Percentiles rank a stretch among this genome's conserved stretches.
phyloP scores from a whole-genome alignment of 2,329 filamentous ascomycete species.

The Colletotrichum aenigma region DNA sequence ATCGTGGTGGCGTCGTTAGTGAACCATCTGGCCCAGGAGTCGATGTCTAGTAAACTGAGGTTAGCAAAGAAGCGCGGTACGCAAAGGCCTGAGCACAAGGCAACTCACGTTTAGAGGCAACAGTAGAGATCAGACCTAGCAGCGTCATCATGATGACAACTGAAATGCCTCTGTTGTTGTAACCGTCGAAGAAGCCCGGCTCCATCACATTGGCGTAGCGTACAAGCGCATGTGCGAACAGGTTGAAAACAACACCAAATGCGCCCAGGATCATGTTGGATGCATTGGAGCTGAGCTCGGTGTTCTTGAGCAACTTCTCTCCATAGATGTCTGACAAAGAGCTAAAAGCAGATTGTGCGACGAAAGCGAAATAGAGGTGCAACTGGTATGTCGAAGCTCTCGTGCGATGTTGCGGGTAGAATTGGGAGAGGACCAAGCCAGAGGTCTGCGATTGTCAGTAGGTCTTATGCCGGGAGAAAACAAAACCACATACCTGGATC shows the following conservation, averaged over 20 bases:
- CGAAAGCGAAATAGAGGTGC: constrained; percentile 30
- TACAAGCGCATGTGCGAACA: constrained; percentile 29
- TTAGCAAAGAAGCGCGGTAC: background rate
- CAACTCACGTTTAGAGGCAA: constrained; percentile 29
- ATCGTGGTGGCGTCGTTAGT: constrained; percentile 30
- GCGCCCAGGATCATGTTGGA: constrained; percentile 33
- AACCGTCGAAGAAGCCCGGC: constrained; percentile 25
- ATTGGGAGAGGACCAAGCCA: constrained; percentile 32
- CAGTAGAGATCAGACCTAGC: constrained; percentile 31
- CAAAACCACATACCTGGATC: constrained; percentile 25
- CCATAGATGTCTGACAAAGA: constrained; percentile 34
- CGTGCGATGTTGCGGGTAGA: constrained; percentile 26
- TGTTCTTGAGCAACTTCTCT: constrained; percentile 32
- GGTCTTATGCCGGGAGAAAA: fast-evolving
- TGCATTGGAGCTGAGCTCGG: constrained; percentile 31
- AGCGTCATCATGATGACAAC: constrained; percentile 33
- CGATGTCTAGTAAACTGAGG: constrained; percentile 25
- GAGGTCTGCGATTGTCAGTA: constrained; percentile 21
- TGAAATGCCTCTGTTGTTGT: constrained; percentile 26
- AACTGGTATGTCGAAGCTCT: constrained; percentile 26
- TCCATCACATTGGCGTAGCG: constrained; percentile 26
- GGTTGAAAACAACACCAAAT: constrained; percentile 29
- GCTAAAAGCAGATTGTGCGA: constrained; percentile 32
- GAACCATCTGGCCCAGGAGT: constrained; percentile 33
- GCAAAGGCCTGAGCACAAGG: background rate